Evolutionary conservation across 1,284 basidiomycete genomes (phyloP), one percentile per base, ranked within the genome.

Genomic region (Malassezia restricta): DNA sequence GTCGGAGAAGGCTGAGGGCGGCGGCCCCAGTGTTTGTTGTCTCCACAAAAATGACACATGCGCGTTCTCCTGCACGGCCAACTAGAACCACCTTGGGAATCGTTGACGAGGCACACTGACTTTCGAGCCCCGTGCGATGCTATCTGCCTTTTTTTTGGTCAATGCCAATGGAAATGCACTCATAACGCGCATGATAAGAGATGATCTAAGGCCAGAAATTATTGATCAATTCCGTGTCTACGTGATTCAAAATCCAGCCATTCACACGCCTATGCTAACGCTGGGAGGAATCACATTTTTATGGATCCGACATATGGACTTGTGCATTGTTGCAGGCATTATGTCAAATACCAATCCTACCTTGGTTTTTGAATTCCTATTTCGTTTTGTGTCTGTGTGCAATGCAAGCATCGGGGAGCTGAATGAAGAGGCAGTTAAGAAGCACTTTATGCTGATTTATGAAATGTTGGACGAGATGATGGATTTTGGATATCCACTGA

Each of bases 401-500:
- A 85, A 87, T 68, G 83, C 86, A 14, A 96, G 98, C 77, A 95
- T 99, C 76, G 89, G 91, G 47, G 95, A 95, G 75, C 82, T 99
- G 15, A 91, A 96, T 72, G 94, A 98, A 74, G 94, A 96, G 74
- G 55, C 56, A 24, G 84, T 99, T 63, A 98, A 98, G 82, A 96
- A 94, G 76, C 98, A 99, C 77, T 98, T 98, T 76, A 61, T 67
- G 33, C 46, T 68, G 8, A 57, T 71, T 43, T 70, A 71, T 58
- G 67, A 73, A 57, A 56, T 71, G 20, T 46, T 70, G 8, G 71
- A 69, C 33, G 64, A 99, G 76, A 94, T 96, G 73, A 83, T 88
- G 69, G 92, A 99, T 76, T 98, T 96, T 76, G 92, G 94, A 38
- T 98, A 92, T 76, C 92, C 92, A n/a, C 94, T 98, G 74, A 98